Evolutionary conservation across 176 grass and related monocot genomes (phyloP), one percentile per base, ranked within the genome.

Genomic region (Rhynchospora tenuis): DNA sequence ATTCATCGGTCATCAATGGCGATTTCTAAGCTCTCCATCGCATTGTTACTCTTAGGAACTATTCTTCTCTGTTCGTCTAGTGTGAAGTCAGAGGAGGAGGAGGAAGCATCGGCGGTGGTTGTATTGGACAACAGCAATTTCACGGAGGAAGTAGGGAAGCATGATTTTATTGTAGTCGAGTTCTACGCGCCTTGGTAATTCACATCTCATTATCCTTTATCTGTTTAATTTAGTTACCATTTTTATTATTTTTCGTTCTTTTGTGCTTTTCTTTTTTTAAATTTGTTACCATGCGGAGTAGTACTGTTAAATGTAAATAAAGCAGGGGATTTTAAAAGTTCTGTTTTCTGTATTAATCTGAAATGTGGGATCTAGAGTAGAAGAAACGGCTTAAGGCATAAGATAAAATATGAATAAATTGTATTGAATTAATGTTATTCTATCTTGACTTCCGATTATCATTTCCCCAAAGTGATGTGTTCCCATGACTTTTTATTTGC

Each of bases 141-240:
- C 85, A 81, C 89, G 2, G 96, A 99, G 13, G 86, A 81, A 43
- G 89, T 99, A 71, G 52, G 84, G 47, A 87, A 89, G 28, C 91
- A 95, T 14, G 58, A 87, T 43, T 95, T 99, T 66, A 90, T 95
- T 15, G 85, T 99, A 16, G 85, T 99, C 27, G 81, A 99, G 76
- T 99, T 99, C 91, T 99, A 95, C 12, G 91, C 96, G 0, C 91
- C 96, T 64, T 95, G 96, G 96, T 99, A 86, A 29, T 78, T 68
- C 15, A 67, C 16, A 24, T 20, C 20, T 82, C 82, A 16, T 66
- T 29, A 38, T 46, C 29, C 0, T 82, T 47, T 29, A 59, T 60
- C 56, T 59, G 1, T 26, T 81, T 19, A 23, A 24, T 73, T 45
- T 15, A 26, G 20, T 43, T 19, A 42, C 1, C 31, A 42, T n/a